Evolutionary conservation across 495 filamentous ascomycete genomes (phyloP), one percentile per base, ranked within the genome.

Genomic region (Penicillium cosmopolitanum): DNA sequence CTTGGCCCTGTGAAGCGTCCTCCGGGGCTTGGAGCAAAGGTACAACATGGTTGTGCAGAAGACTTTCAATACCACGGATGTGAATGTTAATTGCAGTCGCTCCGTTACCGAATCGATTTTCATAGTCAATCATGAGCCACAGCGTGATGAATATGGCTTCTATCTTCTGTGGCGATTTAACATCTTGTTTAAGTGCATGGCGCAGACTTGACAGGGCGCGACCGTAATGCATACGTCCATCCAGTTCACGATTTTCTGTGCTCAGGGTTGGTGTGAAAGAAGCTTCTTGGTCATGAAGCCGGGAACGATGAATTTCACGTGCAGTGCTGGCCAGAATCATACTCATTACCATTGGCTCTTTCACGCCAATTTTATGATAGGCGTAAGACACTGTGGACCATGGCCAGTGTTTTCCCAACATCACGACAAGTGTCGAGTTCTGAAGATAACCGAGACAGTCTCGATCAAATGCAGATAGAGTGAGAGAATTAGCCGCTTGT

Each of bases 91-190:
- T 75, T 0, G 68, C 72, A 10, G 70, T 21, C 4, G 57, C 63
- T 16, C 70, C 72, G 11, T 63, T 69, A 28, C 72, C 70, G 50
- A 75, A 75, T 16, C 72, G 63, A 44, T 73, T 68, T 47, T 75
- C 72, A 21, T 75, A 75, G 51, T 73, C 72, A 15, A 75, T 66
- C 70, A 75, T 70, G 47, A 73, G 48, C 70, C 70, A 75, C 12
- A 75, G 36, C 0, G 72, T 75, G 44, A 75, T 69, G 36, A 73
- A 73, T 6, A 72, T 70, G 7, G 70, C 68, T 31, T 75, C 72
- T 5, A 72, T 58, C 16, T 69, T 59, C 18, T 65, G 63, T 11
- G 69, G 62, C 1, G 70, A 55, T 31, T 69, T 72, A 3, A 68
- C 70, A 12, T 68, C 70, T 8, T 64, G 61, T 50, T 66, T 67